Base-by-base conservation (phyloP, 2,329 filamentous ascomycete genomes). In the Colletotrichum sp. region DNA sequence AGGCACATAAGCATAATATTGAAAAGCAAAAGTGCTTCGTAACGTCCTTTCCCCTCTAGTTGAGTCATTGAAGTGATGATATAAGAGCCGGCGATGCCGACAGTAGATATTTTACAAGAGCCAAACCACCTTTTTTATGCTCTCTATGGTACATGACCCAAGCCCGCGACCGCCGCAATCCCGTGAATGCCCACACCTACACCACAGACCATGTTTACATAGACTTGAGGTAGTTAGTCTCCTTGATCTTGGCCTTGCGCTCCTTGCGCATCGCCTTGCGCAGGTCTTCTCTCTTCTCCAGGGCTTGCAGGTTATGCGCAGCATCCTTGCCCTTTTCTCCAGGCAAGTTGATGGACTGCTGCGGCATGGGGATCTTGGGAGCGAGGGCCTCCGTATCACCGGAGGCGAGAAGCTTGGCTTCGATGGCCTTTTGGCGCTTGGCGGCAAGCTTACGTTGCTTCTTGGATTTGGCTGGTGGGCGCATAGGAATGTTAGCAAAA, bases 151-250 rank as follows among this genome's bases (percentile, higher is more conserved):
- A 76, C 74, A 76, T 43, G 64, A 43, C 34, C 64, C n/a, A 32
- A 32, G 34, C 10, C 30, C 18, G 62, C 27, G 5, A 25, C 52
- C 30, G 25, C 72, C 30, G 39, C 32, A 36, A 15, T 18, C 52
- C n/a, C 22, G 62, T 28, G 13, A 55, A 27, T 52, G 18, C n/a
- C 10, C 43, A 52, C 43, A 52, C n/a, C 43, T 22, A 5, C 8
- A 22, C 18, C 32, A 18, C 18, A 36, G 52, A 30, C 58, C 22
- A 67, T 27, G 8, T 78, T 87, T 88, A 92, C 94, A 96, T 95
- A 58, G 92, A 91, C 90, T 94, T 94, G 85, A 97, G 90, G 89
- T 96, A 97, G 87, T 97, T 97, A 82, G 86, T 86, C 88, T 97
- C 95, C 91, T 96, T 96, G 82, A 97, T 97, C 85, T 89, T 91